These are phyloP conservation scores for Aspergillus candidus DNA, from an alignment of 2,329 filamentous ascomycete species.

Conservation along the genomic window DNA sequence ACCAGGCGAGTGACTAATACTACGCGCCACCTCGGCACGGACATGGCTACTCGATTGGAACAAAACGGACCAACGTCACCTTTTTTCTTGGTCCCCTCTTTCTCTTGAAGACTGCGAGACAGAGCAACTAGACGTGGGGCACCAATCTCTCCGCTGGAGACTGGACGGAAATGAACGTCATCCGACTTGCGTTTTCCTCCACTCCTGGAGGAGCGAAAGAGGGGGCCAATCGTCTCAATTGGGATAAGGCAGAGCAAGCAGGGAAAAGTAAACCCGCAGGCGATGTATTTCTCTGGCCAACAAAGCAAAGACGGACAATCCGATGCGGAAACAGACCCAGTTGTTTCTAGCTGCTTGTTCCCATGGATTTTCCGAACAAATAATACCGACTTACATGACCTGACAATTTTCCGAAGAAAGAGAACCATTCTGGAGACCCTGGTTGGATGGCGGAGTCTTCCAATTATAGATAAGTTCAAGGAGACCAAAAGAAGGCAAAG, in stretches of 20 bases:
- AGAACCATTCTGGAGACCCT: not conserved
- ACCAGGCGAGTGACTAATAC: no score
- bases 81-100: not conserved
- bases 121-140: no score
- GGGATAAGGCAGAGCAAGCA: not conserved
- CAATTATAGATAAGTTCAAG: no score
- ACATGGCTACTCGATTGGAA: not conserved
- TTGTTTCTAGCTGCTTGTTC: constrained; percentile 1
- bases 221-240: not conserved
- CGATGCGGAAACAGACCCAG: constrained; percentile 21
- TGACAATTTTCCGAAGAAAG: constrained; percentile 2
- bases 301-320: constrained; percentile 6
- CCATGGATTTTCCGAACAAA: constrained; percentile 15
- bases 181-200: constrained; percentile 8
- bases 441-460: no score
- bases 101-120: no score
- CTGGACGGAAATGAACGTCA: constrained; percentile 7
- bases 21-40: no score
- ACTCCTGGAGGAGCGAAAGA: not conserved
- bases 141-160: not conserved
- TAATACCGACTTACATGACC: constrained; percentile 3
- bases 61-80: not conserved
- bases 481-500: no score
- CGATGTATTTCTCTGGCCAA: not conserved
- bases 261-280: not conserved